Percentiles rank a stretch among this genome's conserved stretches.
Conservation (phyloP, 2,329 filamentous ascomycete species). For the Ophiostoma quercus region DNA sequence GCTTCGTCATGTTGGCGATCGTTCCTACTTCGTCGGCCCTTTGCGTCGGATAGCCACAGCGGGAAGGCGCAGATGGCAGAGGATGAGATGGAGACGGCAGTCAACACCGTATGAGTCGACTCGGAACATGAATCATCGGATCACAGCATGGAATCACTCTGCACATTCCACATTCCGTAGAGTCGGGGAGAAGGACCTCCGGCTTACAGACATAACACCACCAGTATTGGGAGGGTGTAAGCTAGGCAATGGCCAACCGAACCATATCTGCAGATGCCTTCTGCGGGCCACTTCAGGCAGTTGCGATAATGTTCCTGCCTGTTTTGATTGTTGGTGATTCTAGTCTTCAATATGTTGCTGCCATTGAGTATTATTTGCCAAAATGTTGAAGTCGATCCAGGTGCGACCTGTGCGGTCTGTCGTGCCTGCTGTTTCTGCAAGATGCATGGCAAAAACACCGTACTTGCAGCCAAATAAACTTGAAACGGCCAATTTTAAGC, state of each 20-base stretch:
- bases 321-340: not conserved
- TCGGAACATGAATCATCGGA: no score
- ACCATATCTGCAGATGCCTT: not conserved
- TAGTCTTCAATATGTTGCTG: not conserved
- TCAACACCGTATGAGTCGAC: not conserved
- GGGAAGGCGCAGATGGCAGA: not conserved
- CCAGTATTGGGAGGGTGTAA: not conserved
- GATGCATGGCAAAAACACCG: not conserved
- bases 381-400: not conserved
- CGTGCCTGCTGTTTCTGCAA: not conserved
- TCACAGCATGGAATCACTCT: not conserved
- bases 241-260: not conserved
- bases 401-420: not conserved
- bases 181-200: not conserved
- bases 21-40: not conserved
- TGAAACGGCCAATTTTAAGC: not conserved
- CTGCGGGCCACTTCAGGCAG: not conserved
- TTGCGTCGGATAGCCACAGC: not conserved
- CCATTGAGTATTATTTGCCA: not conserved
- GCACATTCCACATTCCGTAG: not conserved
- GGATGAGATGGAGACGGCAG: not conserved
- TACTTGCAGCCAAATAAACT: not conserved
- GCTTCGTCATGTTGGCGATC: not conserved
- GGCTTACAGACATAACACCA: constrained; percentile 2
- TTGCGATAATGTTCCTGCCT: not conserved